Percentiles rank a stretch among this genome's conserved stretches.
Evolutionary conservation across 2,329 filamentous ascomycete genomes (phyloP).

Genomic region (Raffaelea albimanens): DNA sequence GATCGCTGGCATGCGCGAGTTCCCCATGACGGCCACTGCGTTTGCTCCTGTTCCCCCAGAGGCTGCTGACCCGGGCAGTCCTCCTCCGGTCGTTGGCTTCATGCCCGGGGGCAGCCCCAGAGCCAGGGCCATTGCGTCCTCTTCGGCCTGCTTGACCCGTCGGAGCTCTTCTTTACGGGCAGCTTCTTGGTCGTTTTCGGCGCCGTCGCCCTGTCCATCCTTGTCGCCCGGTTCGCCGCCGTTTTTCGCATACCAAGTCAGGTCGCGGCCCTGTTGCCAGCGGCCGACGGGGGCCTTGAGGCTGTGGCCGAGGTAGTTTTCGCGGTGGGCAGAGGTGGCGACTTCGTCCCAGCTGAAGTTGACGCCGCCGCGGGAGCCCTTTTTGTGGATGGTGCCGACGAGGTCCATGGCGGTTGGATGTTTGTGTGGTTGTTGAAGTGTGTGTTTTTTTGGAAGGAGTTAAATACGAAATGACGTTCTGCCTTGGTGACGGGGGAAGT

Average conservation of each 20-base stretch:
- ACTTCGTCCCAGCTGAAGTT: conserved; percentile 98
- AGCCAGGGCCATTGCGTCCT: conserved; percentile 78
- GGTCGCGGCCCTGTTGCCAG: conserved; percentile 71
- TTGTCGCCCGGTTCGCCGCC: conserved; percentile 18
- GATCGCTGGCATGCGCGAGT: conserved; percentile 1
- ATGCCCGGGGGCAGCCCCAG: conserved; percentile 54
- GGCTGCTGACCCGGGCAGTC: neutral
- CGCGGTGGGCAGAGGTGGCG: conserved; percentile 74
- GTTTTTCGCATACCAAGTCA: conserved; percentile 56
- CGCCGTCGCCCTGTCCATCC: conserved; percentile 28
- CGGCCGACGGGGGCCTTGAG: conserved; percentile 86
- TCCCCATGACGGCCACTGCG: conserved; percentile 34
- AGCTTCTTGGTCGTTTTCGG: conserved; percentile 44
- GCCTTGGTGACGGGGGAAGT: too few species aligned
- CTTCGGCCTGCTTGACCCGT: conserved; percentile 80
- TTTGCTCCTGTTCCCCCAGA: conserved; percentile 45
- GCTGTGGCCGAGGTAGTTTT: conserved; percentile 83
- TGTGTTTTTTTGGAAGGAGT: neutral
- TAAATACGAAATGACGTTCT: too few species aligned
- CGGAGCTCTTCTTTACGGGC: conserved; percentile 69
- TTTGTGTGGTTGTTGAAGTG: neutral
- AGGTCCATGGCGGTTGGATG: conserved; percentile 63
- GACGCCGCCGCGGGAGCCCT: conserved; percentile 81
- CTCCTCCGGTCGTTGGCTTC: conserved; percentile 24
- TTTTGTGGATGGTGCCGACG: conserved; percentile 81